Base-by-base conservation (phyloP, 1,284 basidiomycete species). In the Trichosporon sp. region DNA sequence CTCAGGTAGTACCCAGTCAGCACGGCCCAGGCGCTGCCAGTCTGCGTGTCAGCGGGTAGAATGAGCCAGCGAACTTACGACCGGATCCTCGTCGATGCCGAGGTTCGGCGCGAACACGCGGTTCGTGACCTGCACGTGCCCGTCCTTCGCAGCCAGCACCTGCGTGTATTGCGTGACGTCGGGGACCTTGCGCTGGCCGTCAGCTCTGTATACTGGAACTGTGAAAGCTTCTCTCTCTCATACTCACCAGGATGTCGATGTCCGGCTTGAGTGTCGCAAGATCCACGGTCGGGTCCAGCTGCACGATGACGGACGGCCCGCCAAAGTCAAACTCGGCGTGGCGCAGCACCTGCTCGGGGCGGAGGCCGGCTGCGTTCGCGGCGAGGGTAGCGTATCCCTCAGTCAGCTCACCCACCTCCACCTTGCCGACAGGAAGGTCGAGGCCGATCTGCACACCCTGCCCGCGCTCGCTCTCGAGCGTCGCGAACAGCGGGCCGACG, bases 401-500 rank as follows among this genome's bases (percentile, higher is more conserved):
- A 13, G 21, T 47, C 63, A 53, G 51, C 12, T 44, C 29, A 2
- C 9, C 27, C 0, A 42, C 56, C 3, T 51, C 51, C 6, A 27
- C 12, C 11, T 42, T 53, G 34, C 77, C 68, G 83, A 86, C 76
- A 71, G 83, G 53, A 93, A 98, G 84, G 93, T 97, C 58, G 92
- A 98, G 85, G 86, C 92, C 68, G 84, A 86, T 77, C 34, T 29
- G 34, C 13, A 68, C 35, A 18, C 72, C 69, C 66, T 70, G 68
- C 1, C 66, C 71, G 9, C 38, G 31, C 27, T 42, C 68, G 56
- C 68, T 58, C 65, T 70, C 72, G 13, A 64, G 69, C 25, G 63
- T 68, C 9, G 78, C 78, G 25, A 62, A 47, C 15, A 81, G 76
- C 11, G 58, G 66, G n/a, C 78, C 80, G 21, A 74, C 67, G 64